A percentile compares a stretch with the other conserved stretches of the same genome.
Evolutionary conservation across 257 asterid genomes (phyloP).

Genomic region (Ballota nigra): DNA sequence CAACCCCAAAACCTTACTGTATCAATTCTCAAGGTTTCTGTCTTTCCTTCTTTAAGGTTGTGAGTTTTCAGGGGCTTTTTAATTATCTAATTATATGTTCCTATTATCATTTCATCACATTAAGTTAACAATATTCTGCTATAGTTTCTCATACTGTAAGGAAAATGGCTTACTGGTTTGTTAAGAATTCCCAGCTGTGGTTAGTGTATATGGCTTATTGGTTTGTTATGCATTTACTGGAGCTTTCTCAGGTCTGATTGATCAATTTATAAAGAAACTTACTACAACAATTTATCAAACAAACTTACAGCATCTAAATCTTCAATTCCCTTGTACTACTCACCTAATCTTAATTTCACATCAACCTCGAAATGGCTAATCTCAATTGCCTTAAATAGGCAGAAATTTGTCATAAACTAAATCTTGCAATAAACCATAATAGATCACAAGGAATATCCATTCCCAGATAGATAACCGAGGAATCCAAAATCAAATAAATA

Average conservation of each 20-base stretch:
- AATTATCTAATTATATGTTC: too few relatives aligned
- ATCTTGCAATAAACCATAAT: not conserved
- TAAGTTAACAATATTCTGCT: not conserved
- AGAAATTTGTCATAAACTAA: not conserved
- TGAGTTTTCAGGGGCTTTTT: too few relatives aligned
- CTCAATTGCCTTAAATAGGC: not conserved
- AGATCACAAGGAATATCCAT: not conserved
- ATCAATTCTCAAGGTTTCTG: not conserved
- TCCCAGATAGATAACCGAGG: not conserved
- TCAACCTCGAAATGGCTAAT: not conserved
- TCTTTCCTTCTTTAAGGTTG: not conserved
- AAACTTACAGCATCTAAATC: not conserved
- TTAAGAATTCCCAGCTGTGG: slow-evolving; percentile 32
- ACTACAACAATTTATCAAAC: not conserved
- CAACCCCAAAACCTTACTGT: not conserved
- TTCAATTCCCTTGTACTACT: not conserved
- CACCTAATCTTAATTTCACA: slow-evolving; percentile 2
- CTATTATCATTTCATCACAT: too few relatives aligned
- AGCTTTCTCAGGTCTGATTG: too few relatives aligned
- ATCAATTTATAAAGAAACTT: not conserved
- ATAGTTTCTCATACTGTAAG: not conserved
- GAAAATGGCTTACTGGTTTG: slow-evolving; percentile 24
- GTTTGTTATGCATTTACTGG: too few relatives aligned
- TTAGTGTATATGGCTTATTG: too few relatives aligned
- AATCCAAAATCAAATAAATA: too few relatives aligned